Evolutionary conservation across 805 yeast genomes (phyloP), one percentile per base, ranked within the genome.

Genomic region (Candida insectorum): DNA sequence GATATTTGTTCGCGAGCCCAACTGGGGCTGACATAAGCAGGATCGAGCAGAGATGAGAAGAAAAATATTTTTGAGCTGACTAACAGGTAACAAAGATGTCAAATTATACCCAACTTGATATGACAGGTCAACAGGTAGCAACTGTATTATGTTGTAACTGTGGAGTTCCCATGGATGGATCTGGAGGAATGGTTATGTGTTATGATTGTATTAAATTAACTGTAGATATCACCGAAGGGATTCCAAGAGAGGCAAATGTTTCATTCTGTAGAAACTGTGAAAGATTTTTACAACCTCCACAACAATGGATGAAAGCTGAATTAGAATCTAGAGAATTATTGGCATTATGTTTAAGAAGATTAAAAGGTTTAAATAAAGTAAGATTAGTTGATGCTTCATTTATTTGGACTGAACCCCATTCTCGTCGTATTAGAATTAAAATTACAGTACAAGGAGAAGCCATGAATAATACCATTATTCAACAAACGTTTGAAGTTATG

Each of bases 351-450:
- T 68, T 93, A 44, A 79, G 91, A 62, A 77, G 91, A 56, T 70
- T 93, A 52, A 86, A 84, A 49, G 97, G 97, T 36, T 70, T 93
- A 47, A 80, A 77, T 45, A 84, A 85, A 52, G 93, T 88, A 28
- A 71, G 96, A 49, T 68, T 93, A 40, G 79, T 87, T 26, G 97
- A 93, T 64, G 99, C 98, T 2, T 76, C 89, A 4, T 93, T 89
- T 51, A 78, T 94, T 41, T 93, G 99, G 99, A 93, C 99, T 1
- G 99, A 93, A 65, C 98, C 99, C 3, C 99, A 93, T 60, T 88
- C 97, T 17, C 77, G 98, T 61, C 81, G 99, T 69, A 79, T 91
- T 40, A 79, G 88, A 59, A 78, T 94, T 43, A 88, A 89, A 53
- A 64, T 93, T 34, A 87, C 97, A 0, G 96, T 93, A 19, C 97